Evolutionary conservation across 192 early-diverging fungal species (phyloP), one percentile per base, ranked within the genome.

Genomic region (Coemansia erecta): DNA sequence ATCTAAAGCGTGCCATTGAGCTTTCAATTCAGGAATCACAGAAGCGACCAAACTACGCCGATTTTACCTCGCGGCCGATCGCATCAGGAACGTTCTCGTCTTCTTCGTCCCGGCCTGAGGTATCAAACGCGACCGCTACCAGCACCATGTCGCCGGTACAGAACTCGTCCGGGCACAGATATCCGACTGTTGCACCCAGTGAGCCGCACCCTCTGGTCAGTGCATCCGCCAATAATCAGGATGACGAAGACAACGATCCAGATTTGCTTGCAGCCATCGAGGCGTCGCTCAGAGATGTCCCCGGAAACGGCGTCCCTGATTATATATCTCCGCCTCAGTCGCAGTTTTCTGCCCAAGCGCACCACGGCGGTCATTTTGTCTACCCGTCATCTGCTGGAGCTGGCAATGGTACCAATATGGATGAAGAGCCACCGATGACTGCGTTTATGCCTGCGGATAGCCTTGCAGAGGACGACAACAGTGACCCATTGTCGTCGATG

Each of bases 1-100:
- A 99, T 64, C 63, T 99, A 44, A 91, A 88, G 68, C 87, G 85
- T 21, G 97, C 97, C 1, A 99, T 99, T 64, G 93, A 91, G 54
- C 81, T 92, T 11, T 97, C 94, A 0, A 70, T 99, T 19, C 86
- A 92, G 85, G 60, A 80, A 53, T 56, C 82, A 55, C 56, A 87
- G 77, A 59, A 72, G 6, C 57, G 63, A 45, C 70, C 63, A 44
- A 69, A 74, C 56, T 76, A 75, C 15, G 69, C 72, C 9, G 72
- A 72, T 22, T 77, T 70, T 23, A 74, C 68, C 21, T 64, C 66
- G 15, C 23, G 42, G 54, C 52, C 53, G 28, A 35, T 39, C 31
- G 42, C 33, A 12, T 49, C 48, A 9, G 35, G 35, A 37, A 11
- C 35, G 35, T 37, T 37, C 8, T 37, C 35, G 10, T 37, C 35